A percentile compares a stretch with the other conserved stretches of the same genome.
Conservation (phyloP, 1,284 basidiomycete genomes). For the Hypsizygus ulmarius region DNA sequence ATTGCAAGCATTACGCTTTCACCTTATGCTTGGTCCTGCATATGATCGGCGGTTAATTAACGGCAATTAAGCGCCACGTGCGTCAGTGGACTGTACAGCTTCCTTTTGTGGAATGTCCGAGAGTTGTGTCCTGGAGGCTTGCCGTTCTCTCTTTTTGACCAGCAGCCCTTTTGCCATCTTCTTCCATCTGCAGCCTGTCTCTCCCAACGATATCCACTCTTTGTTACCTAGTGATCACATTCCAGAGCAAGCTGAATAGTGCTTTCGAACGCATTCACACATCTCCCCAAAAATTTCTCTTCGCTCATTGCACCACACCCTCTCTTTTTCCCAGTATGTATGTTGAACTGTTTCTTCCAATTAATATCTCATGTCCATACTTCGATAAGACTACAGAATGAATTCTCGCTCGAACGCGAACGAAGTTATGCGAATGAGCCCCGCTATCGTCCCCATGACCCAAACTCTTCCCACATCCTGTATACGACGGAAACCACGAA, state of each 20-base stretch:
- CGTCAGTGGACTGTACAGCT: conserved; percentile 3
- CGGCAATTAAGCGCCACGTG: conserved; percentile 14
- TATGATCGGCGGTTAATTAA: neutral
- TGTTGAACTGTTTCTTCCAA: no score
- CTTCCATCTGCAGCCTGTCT: neutral
- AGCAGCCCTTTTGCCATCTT: conserved; percentile 7
- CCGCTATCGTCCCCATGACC: neutral
- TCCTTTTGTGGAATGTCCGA: conserved; percentile 16
- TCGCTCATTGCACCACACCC: neutral
- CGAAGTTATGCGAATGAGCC: neutral
- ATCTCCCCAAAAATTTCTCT: neutral
- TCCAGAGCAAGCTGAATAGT: neutral
- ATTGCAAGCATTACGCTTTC: neutral
- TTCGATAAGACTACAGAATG: neutral
- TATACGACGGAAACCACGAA: conserved; percentile 44
- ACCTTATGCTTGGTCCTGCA: neutral
- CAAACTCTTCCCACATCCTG: neutral
- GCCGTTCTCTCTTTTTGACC: conserved; percentile 9
- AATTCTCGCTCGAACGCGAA: neutral
- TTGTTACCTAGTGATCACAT: neutral
- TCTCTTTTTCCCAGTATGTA: neutral
- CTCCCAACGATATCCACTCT: neutral
- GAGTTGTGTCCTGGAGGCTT: conserved; percentile 5
- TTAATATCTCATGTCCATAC: neutral
- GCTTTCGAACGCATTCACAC: neutral